These are phyloP conservation scores for Sanghuangporus sanghuang DNA, from an alignment of 1,284 basidiomycete genomes.

Conservation along the genomic window DNA sequence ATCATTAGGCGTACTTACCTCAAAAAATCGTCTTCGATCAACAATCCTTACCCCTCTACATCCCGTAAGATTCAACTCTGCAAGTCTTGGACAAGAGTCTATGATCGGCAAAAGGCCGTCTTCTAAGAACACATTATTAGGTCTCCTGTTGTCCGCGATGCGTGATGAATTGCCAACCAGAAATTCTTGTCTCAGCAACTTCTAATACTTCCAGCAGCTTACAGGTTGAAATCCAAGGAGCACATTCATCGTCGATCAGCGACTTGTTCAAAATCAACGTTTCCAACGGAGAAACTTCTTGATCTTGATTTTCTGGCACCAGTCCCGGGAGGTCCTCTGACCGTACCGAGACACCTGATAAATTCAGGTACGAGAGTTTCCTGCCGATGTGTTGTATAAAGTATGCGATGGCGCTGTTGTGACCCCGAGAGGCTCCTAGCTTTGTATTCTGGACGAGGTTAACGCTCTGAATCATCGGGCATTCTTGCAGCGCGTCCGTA, in stretches of 20 bases:
- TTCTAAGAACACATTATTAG: constrained; percentile 32
- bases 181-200: constrained; percentile 54
- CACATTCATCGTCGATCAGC: constrained; percentile 50
- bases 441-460: constrained; percentile 61
- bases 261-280: constrained; percentile 58
- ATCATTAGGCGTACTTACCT: constrained; percentile 33
- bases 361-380: constrained; percentile 54
- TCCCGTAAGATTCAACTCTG: constrained; percentile 55
- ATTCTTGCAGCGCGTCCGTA: constrained; percentile 36
- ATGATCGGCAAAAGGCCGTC: constrained; percentile 52
- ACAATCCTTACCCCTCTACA: constrained; percentile 56
- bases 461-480: constrained; percentile 40
- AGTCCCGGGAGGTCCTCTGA: constrained; percentile 50
- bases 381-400: constrained; percentile 53
- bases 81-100: constrained; percentile 47
- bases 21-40: constrained; percentile 63
- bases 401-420: constrained; percentile 35
- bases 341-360: constrained; percentile 49
- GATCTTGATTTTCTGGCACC: constrained; percentile 28
- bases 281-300: constrained; percentile 35
- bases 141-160: neutral
- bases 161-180: constrained; percentile 35
- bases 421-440: constrained; percentile 36
- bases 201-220: constrained; percentile 41
- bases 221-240: constrained; percentile 50